Evolutionary conservation across 108 stramenopile species (phyloP).

Genomic region (Cyclotella kingstonii): DNA sequence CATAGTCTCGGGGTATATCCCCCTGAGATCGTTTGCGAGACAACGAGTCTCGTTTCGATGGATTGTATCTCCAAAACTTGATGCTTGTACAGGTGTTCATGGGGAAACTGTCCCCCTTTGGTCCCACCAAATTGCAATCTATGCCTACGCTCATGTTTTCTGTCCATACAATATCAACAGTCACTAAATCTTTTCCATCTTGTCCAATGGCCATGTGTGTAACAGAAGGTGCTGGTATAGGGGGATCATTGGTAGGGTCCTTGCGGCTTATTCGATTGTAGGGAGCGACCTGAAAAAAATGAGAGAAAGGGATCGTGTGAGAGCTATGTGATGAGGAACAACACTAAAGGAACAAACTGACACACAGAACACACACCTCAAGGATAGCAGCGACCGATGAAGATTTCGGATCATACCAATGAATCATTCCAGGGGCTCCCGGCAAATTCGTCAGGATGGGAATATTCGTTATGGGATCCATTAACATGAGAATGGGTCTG

Average conservation of each 20-base stretch:
- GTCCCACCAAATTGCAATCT: constrained; percentile 11
- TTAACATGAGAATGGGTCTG: constrained; percentile 26
- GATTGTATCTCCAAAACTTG: constrained; percentile 64
- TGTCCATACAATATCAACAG: constrained; percentile 64
- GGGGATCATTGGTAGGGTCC: constrained; percentile 45
- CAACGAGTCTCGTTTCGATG: constrained; percentile 5
- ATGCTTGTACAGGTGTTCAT: constrained; percentile 66
- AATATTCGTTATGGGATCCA: constrained; percentile 40
- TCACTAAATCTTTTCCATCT: constrained; percentile 63
- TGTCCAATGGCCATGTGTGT: constrained; percentile 49
- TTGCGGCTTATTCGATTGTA: constrained; percentile 74
- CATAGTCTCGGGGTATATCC: constrained; percentile 43
- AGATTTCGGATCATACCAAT: constrained; percentile 70
- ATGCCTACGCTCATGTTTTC: constrained; percentile 63
- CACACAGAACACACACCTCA: constrained; percentile 50
- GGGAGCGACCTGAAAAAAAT: constrained; percentile 46
- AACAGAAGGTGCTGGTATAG: constrained; percentile 65
- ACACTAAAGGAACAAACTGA: neutral
- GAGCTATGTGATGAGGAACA: neutral
- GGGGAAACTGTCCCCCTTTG: constrained; percentile 2
- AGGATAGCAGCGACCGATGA: constrained; percentile 50
- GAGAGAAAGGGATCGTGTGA: no score
- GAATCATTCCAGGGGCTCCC: constrained; percentile 74
- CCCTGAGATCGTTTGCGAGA: constrained; percentile 20
- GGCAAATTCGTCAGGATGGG: constrained; percentile 40